A percentile compares a stretch with the other conserved stretches of the same genome.
phyloP scores from a whole-genome alignment of 176 grass and related monocot genomes.

The Puya raimondii region DNA sequence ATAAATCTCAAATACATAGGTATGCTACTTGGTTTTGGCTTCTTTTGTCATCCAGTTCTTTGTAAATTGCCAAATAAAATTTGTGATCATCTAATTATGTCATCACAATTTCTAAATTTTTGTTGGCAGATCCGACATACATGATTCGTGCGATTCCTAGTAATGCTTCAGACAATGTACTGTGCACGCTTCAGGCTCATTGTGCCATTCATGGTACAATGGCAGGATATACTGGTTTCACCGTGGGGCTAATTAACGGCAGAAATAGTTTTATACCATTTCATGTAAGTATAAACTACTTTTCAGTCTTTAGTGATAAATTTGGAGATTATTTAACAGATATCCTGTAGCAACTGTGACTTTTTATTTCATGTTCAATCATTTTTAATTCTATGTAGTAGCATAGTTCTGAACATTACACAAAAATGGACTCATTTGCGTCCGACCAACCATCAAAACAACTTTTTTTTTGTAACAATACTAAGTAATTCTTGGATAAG shows the following conservation, averaged over 20 bases:
- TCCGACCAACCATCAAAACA: too few species aligned
- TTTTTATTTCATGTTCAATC: too few species aligned
- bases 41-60: neutral
- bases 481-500: too few species aligned
- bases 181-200: conserved; percentile 86
- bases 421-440: too few species aligned
- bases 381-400: too few species aligned
- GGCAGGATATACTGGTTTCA: conserved; percentile 96
- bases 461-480: too few species aligned
- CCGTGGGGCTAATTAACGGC: conserved; percentile 73
- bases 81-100: neutral
- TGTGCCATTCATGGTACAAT: conserved; percentile 93
- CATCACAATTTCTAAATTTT: neutral
- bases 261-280: conserved; percentile 88
- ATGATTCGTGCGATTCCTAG: conserved; percentile 98
- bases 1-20: conserved; percentile 99
- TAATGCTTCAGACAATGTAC: conserved; percentile 91
- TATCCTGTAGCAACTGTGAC: neutral
- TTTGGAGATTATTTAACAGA: neutral
- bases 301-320: neutral
- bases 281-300: conserved; percentile 51
- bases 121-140: conserved; percentile 88
- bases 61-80: neutral
- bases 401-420: too few species aligned
- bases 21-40: neutral